A percentile compares a stretch with the other conserved stretches of the same genome.
phyloP scores from a whole-genome alignment of 176 grass and related monocot genomes.

The Metroxylon sagu region DNA sequence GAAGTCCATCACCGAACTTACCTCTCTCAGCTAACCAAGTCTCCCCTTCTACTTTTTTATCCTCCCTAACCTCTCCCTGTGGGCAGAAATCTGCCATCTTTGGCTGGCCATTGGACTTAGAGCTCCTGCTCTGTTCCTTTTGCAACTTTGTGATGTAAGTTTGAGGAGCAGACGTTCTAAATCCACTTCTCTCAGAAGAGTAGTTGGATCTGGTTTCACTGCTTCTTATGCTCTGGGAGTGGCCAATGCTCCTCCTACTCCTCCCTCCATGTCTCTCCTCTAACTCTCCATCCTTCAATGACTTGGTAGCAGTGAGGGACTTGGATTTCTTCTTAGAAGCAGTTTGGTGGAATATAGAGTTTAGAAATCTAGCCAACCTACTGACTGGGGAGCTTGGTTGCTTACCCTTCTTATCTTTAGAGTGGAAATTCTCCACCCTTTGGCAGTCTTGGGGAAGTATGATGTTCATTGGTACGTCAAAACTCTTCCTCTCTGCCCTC shows the following conservation, averaged over 20 bases:
- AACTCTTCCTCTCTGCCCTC: not conserved
- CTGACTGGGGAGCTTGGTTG: not conserved
- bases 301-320: not conserved
- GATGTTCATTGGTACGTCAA: not conserved
- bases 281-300: not conserved
- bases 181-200: not conserved
- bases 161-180: not conserved
- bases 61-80: not conserved
- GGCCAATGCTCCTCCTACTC: not conserved
- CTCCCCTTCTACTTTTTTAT: not conserved
- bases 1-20: too few relatives aligned
- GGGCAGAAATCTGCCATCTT: not conserved
- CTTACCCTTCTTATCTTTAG: not conserved
- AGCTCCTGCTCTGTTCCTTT: not conserved
- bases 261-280: not conserved
- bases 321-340: conserved; percentile 6
- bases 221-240: not conserved
- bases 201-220: not conserved
- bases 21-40: too few relatives aligned
- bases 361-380: not conserved
- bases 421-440: not conserved
- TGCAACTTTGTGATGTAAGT: not conserved
- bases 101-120: not conserved
- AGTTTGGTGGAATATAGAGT: not conserved
- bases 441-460: not conserved